Percentiles rank a stretch among this genome's conserved stretches.
Evolutionary conservation across 345 rosid genomes (phyloP).

Genomic region (Lenwebbia sp.): DNA sequence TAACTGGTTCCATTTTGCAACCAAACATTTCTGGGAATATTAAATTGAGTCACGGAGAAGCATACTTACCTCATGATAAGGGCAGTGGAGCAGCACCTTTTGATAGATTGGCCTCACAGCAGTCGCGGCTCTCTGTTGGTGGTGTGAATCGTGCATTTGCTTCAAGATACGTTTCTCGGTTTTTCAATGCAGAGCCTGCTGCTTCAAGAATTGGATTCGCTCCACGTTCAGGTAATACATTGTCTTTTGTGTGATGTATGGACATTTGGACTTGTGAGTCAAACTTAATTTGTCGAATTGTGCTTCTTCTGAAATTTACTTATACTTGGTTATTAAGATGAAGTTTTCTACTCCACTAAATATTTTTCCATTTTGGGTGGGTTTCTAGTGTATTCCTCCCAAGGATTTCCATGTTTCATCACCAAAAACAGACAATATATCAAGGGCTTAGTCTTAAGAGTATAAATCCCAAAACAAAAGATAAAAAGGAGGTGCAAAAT

Average conservation of each 20-base stretch:
- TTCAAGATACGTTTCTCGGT: slow-evolving; percentile 76
- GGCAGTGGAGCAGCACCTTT: slow-evolving; percentile 71
- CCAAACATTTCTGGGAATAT: slow-evolving; percentile 93
- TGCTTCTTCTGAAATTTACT: neutral
- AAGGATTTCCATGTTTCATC: neutral
- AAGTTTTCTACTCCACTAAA: neutral
- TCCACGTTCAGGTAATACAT: slow-evolving; percentile 44
- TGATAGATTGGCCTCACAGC: slow-evolving; percentile 62
- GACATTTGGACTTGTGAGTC: neutral
- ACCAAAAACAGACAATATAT: neutral
- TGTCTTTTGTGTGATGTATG: neutral
- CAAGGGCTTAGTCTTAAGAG: neutral
- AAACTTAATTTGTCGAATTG: neutral
- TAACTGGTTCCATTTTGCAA: slow-evolving; percentile 88
- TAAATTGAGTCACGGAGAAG: slow-evolving; percentile 95
- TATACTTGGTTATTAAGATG: neutral
- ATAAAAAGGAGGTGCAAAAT: neutral
- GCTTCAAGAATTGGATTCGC: slow-evolving; percentile 48
- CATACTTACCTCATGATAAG: slow-evolving; percentile 95
- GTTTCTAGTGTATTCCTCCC: neutral
- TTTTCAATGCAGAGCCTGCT: slow-evolving; percentile 59
- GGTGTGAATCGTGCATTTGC: slow-evolving; percentile 74
- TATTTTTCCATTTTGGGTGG: neutral
- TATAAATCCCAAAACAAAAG: neutral
- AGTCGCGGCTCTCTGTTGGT: slow-evolving; percentile 54